Percentiles rank a stretch among this genome's conserved stretches.
Evolutionary conservation across 805 yeast species (phyloP).

Genomic region (Huiozyma sinensis): DNA sequence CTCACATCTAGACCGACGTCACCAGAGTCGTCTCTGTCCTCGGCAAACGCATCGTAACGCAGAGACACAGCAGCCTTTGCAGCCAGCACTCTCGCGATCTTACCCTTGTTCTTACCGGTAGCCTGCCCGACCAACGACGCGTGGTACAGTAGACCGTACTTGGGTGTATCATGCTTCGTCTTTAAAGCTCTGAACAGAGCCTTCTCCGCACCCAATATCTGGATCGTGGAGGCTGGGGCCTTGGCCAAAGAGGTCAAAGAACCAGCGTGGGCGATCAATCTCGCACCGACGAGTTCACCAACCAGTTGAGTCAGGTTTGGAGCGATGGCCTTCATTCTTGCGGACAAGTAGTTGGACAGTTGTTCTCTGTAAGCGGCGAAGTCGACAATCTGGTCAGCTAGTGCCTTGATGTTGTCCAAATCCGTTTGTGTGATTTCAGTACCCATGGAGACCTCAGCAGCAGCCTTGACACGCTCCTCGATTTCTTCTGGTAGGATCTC

Average conservation of each 20-base stretch:
- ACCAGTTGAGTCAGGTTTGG: conserved; percentile 93
- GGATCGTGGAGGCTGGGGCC: conserved; percentile 97
- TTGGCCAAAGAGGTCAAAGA: conserved; percentile 88
- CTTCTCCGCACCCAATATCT: conserved; percentile 97
- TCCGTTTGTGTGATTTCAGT: conserved; percentile 93
- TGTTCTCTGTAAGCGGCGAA: conserved; percentile 95
- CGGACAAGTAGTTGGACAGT: conserved; percentile 76
- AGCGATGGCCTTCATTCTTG: conserved; percentile 98
- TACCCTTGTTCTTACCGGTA: conserved; percentile 95
- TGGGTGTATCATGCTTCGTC: conserved; percentile 97
- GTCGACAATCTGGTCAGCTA: conserved; percentile 94
- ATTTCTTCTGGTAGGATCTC: conserved; percentile 86
- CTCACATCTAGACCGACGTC: conserved; percentile 87
- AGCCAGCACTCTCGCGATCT: conserved; percentile 95
- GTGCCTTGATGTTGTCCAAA: conserved; percentile 73
- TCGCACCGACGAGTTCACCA: conserved; percentile 97
- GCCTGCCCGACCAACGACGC: conserved; percentile 98
- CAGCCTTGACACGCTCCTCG: conserved; percentile 79
- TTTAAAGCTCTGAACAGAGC: conserved; percentile 97
- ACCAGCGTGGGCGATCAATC: conserved; percentile 96
- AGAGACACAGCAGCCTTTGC: conserved; percentile 96
- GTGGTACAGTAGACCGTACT: conserved; percentile 93
- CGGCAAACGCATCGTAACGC: conserved; percentile 93
- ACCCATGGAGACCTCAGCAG: conserved; percentile 99
- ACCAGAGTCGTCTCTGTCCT: conserved; percentile 93